A percentile compares a stretch with the other conserved stretches of the same genome.
Evolutionary conservation across 305 asterid species (phyloP).

Genomic region (Fraxinus platypoda): DNA sequence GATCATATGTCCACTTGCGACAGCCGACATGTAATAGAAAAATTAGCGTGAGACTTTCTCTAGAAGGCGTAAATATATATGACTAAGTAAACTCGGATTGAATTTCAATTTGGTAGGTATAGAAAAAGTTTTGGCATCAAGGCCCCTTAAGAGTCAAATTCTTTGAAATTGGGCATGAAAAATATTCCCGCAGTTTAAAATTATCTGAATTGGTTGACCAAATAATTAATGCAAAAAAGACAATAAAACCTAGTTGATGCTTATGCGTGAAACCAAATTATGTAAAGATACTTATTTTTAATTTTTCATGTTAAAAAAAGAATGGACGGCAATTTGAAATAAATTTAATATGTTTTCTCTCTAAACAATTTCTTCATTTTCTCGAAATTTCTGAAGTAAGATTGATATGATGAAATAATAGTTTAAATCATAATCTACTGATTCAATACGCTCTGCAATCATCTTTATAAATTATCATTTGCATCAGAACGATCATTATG

Average conservation of each 20-base stretch:
- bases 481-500: background rate
- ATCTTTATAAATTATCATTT: too few species aligned
- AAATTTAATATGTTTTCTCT: background rate
- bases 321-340: background rate
- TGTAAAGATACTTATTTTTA: background rate
- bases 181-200: background rate
- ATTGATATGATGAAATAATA: background rate
- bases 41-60: background rate
- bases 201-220: background rate
- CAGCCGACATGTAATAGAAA: background rate
- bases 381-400: background rate
- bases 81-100: background rate
- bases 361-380: background rate
- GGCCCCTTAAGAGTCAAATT: background rate
- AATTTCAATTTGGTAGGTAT: background rate
- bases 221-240: background rate
- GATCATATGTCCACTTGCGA: background rate
- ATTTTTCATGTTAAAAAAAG: background rate
- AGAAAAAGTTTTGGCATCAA: background rate
- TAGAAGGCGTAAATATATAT: background rate
- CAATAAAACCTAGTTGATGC: background rate
- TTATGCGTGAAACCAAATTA: background rate
- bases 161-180: constrained; percentile 2
- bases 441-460: too few species aligned
- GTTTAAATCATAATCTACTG: background rate